Conservation (phyloP, 2,329 filamentous ascomycete species). For the Parafenestella ontariensis region DNA sequence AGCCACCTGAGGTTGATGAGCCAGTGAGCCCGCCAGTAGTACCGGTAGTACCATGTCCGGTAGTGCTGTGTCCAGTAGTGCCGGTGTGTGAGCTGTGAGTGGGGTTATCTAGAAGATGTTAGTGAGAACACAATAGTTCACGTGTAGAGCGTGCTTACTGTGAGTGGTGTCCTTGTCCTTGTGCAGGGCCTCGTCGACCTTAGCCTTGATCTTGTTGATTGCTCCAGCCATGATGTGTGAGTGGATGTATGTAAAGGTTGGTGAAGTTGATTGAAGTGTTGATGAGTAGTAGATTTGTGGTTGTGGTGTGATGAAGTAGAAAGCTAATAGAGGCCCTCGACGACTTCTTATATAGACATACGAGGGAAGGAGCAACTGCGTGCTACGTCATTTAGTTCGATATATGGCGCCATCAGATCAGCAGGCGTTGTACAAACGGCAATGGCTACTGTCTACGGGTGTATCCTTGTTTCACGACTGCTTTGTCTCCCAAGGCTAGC, state of each 20-base stretch:
- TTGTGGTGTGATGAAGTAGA: conserved; percentile 10
- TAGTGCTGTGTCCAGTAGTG: no score
- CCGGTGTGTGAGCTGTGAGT: conserved; percentile 33
- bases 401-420: conserved; percentile 12
- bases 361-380: conserved; percentile 12
- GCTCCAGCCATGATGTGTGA: conserved; percentile 35
- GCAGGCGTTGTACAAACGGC: conserved; percentile 26
- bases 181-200: conserved; percentile 47
- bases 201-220: conserved; percentile 48
- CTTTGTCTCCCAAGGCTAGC: conserved; percentile 14
- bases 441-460: conserved; percentile 1
- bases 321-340: conserved; percentile 3
- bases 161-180: conserved; percentile 45
- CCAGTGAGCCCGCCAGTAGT: not conserved
- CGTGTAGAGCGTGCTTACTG: conserved; percentile 11
- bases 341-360: conserved; percentile 23
- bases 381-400: conserved; percentile 27
- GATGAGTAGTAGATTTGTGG: conserved; percentile 4
- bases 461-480: conserved; percentile 27
- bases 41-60: conserved; percentile 12
- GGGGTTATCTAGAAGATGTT: conserved; percentile 28
- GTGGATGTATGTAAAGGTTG: conserved; percentile 11
- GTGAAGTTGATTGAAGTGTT: conserved; percentile 9
- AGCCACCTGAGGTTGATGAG: conserved; percentile 2
- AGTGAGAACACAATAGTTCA: not conserved